Evolutionary conservation across 2,329 filamentous ascomycete genomes (phyloP).

Genomic region (Botrytis medusae): DNA sequence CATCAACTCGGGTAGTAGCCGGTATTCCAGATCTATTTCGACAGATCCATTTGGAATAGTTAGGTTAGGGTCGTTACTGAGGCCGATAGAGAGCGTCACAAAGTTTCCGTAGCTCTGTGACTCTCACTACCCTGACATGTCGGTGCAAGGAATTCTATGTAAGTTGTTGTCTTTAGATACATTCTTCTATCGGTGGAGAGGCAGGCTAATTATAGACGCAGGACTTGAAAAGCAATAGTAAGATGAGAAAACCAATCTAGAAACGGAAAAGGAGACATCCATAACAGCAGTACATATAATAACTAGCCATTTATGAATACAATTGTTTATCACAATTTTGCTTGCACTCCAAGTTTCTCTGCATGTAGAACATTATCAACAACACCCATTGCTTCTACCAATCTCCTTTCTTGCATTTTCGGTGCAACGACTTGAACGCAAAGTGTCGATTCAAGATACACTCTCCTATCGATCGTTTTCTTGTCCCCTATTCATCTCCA

Average conservation of each 20-base stretch:
- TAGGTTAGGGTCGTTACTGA: neutral
- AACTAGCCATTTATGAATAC: neutral
- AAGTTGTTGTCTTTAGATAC: neutral
- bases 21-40: neutral
- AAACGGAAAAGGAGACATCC: neutral
- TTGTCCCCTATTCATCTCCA: neutral
- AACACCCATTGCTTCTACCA: neutral
- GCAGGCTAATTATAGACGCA: neutral
- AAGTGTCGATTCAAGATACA: neutral
- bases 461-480: neutral
- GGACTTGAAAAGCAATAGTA: neutral
- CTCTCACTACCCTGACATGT: neutral
- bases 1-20: neutral
- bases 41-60: neutral
- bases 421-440: neutral
- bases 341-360: neutral
- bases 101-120: neutral
- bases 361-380: neutral
- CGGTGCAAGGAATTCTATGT: neutral
- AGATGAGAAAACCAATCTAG: neutral
- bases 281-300: neutral
- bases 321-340: neutral
- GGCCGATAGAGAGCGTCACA: no score
- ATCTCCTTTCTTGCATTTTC: neutral
- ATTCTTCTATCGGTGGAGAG: neutral